Base-by-base conservation (phyloP, 495 filamentous ascomycete genomes). In the Penicillium longicatenatum region DNA sequence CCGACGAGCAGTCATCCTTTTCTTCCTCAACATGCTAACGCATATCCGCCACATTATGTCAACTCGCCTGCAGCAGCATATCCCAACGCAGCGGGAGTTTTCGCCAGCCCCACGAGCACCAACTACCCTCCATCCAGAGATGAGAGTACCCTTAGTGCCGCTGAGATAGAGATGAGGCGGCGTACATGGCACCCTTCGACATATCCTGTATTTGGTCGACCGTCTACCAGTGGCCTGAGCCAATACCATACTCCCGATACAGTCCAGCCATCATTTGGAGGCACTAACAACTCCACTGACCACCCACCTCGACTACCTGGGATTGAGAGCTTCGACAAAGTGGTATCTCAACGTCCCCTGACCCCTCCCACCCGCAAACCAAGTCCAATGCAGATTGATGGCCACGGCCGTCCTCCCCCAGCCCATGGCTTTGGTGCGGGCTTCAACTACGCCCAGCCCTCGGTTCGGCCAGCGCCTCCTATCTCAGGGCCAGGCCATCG, bases 161-260 rank as follows among this genome's bases (percentile, higher is more conserved):
- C 84, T 3, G 90, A 93, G 57, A 86, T 90, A 21, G 89, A 92
- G 48, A 86, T 86, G 83, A 85, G 91, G 58, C 76, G 92, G 55
- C 80, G 91, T 47, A 97, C 92, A 8, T 97, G 92, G 92, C 92
- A 97, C 75, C 91, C 90, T 4, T 89, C 89, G 24, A 89, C 86
- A 0, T 87, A 87, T 66, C 75, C 78, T 10, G 72, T 69, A 29
- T 76, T 84, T 79, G 82, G 71, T 69, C 84, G 76, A 55, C 86
- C 73, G 69, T 86, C 64, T 58, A 91, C 79, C 60, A 90, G 78
- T 71, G 81, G 77, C 22, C 63, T 84, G 57, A 80, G 70, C 57
- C 83, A 77, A 62, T 82, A 84, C 62, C 85, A 84, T 69, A 88
- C 82, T 0, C 79, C 84, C 4, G 83, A 86, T 45, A 79, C 80